Conservation (phyloP, 2,329 filamentous ascomycete species). For the Phaeosphaeria sp. region DNA sequence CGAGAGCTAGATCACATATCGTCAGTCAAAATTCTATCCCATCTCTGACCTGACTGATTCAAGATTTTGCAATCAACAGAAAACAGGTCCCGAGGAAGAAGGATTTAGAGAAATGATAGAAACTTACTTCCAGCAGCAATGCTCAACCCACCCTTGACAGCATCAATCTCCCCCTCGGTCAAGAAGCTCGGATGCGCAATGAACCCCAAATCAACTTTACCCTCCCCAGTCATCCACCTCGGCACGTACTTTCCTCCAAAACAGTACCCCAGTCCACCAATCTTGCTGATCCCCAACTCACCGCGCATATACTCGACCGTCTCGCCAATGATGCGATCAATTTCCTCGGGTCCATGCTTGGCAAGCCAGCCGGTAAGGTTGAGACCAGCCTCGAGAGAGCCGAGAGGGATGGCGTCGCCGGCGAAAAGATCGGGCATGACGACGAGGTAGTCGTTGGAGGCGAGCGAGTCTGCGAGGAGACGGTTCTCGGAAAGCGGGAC, state of each 20-base stretch:
- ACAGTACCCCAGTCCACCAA: constrained; percentile 74
- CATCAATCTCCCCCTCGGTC: constrained; percentile 68
- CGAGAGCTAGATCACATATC: constrained; percentile 23
- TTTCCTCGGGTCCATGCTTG: constrained; percentile 52
- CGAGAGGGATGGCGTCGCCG: constrained; percentile 33
- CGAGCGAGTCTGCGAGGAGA: constrained; percentile 44
- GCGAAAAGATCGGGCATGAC: constrained; percentile 46
- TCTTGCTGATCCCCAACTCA: constrained; percentile 61
- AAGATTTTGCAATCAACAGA: neutral
- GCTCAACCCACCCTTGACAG: constrained; percentile 70
- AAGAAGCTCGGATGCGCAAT: constrained; percentile 75
- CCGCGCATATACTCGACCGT: constrained; percentile 65
- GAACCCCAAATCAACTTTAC: constrained; percentile 67
- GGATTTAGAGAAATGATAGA: neutral
- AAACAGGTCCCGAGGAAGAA: neutral
- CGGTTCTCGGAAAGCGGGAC: constrained; percentile 41
- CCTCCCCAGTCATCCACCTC: constrained; percentile 64
- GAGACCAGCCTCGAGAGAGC: constrained; percentile 72
- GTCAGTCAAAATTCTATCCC: neutral
- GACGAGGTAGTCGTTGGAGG: constrained; percentile 42
- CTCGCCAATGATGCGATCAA: constrained; percentile 57
- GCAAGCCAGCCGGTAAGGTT: constrained; percentile 53
- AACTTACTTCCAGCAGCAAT: constrained; percentile 64
- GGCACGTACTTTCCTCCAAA: constrained; percentile 78
- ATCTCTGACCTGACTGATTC: neutral